Evolutionary conservation across 139 green algal species (phyloP).

Genomic region (Coelastrella sp.): DNA sequence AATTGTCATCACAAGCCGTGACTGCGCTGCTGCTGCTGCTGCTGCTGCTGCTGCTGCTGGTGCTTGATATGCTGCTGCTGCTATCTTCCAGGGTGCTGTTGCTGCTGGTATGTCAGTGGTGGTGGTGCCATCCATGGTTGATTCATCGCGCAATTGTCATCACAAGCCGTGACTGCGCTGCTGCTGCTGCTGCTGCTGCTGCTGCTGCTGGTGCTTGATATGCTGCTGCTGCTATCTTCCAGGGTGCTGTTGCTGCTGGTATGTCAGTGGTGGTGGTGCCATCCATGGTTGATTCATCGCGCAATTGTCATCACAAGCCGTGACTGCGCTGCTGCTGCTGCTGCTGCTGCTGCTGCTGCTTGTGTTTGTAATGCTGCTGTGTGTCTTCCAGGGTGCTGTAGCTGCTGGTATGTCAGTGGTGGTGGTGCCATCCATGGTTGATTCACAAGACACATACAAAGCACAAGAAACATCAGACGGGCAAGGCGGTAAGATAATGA

Average conservation of each 20-base stretch:
- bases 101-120: no score
- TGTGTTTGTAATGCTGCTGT: not conserved
- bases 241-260: no score
- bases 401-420: conserved; percentile 89
- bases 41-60: not conserved
- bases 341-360: not conserved
- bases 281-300: not conserved
- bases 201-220: not conserved
- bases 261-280: no score
- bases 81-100: no score
- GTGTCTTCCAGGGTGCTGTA: conserved; percentile 61
- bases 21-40: conserved; percentile 1
- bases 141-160: not conserved
- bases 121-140: no score
- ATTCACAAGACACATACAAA: not conserved
- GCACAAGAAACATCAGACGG: not conserved
- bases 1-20: no score
- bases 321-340: not conserved
- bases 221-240: not conserved
- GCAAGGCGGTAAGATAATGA: not conserved
- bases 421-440: conserved; percentile 80
- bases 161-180: not conserved
- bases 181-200: conserved; percentile 12
- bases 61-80: not conserved
- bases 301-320: not conserved